Conservation (phyloP, 257 asterid genomes). For the Paraleonurus japonicus region DNA sequence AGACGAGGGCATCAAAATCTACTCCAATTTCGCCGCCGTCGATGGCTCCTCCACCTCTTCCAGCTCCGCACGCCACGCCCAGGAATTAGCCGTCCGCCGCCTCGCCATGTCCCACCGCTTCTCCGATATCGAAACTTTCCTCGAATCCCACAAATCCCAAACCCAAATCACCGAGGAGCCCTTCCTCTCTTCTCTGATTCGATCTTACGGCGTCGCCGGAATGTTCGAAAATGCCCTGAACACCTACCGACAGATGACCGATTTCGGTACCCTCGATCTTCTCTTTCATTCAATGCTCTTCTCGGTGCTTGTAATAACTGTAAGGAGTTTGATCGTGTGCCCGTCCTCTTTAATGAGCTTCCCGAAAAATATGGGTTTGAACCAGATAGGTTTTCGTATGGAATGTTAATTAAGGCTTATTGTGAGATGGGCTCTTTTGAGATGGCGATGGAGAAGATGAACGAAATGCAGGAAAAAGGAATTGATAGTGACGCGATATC, state of each 20-base stretch:
- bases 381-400: conserved; percentile 67
- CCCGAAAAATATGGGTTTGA: conserved; percentile 49
- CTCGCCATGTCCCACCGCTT: conserved; percentile 69
- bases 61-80: conserved; percentile 59
- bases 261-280: conserved; percentile 65
- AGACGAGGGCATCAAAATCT: conserved; percentile 68
- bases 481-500: conserved; percentile 39
- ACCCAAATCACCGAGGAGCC: conserved; percentile 65
- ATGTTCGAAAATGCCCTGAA: conserved; percentile 69
- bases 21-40: conserved; percentile 58
- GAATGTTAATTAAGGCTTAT: conserved; percentile 62
- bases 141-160: conserved; percentile 70
- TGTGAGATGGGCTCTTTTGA: conserved; percentile 65
- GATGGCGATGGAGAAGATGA: conserved; percentile 48
- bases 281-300: conserved; percentile 66
- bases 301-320: conserved; percentile 48
- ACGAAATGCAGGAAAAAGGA: conserved; percentile 61
- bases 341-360: conserved; percentile 51
- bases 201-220: conserved; percentile 73
- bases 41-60: conserved; percentile 44
- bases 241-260: conserved; percentile 59
- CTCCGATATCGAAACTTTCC: conserved; percentile 59
- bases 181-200: conserved; percentile 66
- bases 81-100: conserved; percentile 67
- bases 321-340: conserved; percentile 49